Base-by-base conservation (phyloP, 2,329 filamentous ascomycete species). In the Scedosporium boydii region DNA sequence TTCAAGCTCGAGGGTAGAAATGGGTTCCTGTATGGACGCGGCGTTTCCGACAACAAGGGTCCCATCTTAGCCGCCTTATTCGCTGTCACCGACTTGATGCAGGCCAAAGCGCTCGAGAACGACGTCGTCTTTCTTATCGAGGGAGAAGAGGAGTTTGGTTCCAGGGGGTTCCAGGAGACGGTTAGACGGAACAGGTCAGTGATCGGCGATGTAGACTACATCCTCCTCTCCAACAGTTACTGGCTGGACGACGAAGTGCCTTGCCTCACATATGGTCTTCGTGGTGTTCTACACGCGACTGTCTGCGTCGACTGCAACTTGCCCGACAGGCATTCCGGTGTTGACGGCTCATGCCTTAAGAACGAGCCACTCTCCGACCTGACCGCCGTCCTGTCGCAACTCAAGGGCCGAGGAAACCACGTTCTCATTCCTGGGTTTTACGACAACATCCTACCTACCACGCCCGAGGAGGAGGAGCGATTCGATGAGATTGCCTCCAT, bases 21-120 rank as follows among this genome's bases (percentile, higher is more conserved):
- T 68, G 93, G 95, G 0, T 98, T 93, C 72, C 79, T 98, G 1
- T 98, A 99, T 67, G 95, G 95, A 2, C 89, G 95, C 68, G 95
- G 95, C n/a, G 90, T 96, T 14, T 96, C 92, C 58, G 95, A 99
- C 74, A 98, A 99, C 77, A 99, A 99, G 73, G 95, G 96, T 0
- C 95, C 95, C 0, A 91, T 97, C 64, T 85, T 99, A 70, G 93
- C 96, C 1, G 95, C 95, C 1, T 82, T 99, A 0, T 98, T 96
- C 70, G 95, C 93, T 0, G 93, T 96, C 1, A 91, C 93, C 0
- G 93, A 98, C 69, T 78, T 99, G 3, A 86, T 90, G 66, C 88
- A 93, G 66, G 86, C 89, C n/a, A 91, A 96, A 68, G 82, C 85
- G 18, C 81, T 99, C 1, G 88, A 88, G 60, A 92, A 92, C 46